Percentiles rank a stretch among this genome's conserved stretches.
Evolutionary conservation across 1,284 basidiomycete genomes (phyloP).

Genomic region (Trametes hirsuta): DNA sequence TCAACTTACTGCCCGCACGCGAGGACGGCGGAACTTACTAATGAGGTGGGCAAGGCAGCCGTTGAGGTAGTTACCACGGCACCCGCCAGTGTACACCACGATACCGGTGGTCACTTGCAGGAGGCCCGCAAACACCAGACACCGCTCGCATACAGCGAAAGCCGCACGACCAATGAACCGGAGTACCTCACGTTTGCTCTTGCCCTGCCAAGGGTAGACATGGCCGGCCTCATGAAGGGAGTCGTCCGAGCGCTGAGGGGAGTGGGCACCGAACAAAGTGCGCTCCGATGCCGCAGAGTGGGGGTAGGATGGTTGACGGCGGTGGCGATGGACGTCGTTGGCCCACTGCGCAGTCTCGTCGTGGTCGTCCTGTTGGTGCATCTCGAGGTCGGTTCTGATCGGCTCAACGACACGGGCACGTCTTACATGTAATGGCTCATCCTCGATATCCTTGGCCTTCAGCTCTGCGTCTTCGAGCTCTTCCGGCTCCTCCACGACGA

Average conservation of each 20-base stretch:
- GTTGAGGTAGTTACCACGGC: constrained; percentile 76
- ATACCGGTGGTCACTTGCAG: constrained; percentile 69
- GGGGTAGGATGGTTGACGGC: constrained; percentile 30
- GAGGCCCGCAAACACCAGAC: constrained; percentile 71
- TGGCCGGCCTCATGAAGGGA: constrained; percentile 53
- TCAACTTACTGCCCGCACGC: constrained; percentile 6
- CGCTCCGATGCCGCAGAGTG: constrained; percentile 55
- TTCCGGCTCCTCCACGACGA: constrained; percentile 58
- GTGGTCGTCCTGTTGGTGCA: constrained; percentile 37
- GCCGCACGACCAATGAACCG: constrained; percentile 44
- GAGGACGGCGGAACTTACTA: constrained; percentile 55
- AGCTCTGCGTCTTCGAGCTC: constrained; percentile 49
- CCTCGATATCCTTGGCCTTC: constrained; percentile 33
- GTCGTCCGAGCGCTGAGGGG: constrained; percentile 63
- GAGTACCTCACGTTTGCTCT: constrained; percentile 32
- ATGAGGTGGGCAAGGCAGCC: constrained; percentile 92
- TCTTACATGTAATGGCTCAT: constrained; percentile 23
- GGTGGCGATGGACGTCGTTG: constrained; percentile 43
- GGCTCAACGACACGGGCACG: constrained; percentile 29
- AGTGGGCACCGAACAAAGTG: constrained; percentile 53
- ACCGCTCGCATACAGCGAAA: constrained; percentile 63
- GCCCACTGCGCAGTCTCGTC: constrained; percentile 42
- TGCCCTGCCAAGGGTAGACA: constrained; percentile 25
- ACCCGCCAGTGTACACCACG: constrained; percentile 82
- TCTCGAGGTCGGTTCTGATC: constrained; percentile 35